Evolutionary conservation across 1,284 basidiomycete species (phyloP), one percentile per base, ranked within the genome.

Genomic region (Papiliotrema flavescens): DNA sequence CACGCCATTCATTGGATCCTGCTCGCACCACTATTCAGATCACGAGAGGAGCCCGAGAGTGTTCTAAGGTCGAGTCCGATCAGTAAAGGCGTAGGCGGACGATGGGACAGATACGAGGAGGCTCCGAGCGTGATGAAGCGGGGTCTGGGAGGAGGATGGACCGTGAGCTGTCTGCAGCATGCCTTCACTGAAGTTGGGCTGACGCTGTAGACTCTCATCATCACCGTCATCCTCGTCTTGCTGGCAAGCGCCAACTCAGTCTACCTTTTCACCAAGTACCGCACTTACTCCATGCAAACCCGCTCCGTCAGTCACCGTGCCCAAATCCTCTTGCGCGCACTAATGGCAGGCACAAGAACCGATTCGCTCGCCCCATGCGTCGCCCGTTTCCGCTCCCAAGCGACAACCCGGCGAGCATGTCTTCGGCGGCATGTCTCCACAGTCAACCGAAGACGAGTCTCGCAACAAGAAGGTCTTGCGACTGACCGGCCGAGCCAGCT

Each of bases 271-370:
- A 71, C 73, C 0, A 54, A 66, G 2, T 70, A 67, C 56, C 57
- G 71, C 41, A 69, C 57, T 0, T 75, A 75, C 53, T 71, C 73
- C 54, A 70, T 75, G 67, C 67, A 69, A 49, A 58, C 72, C 22
- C 65, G 73, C n/a, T 64, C 65, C 13, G 71, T 74, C 36, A 52
- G 69, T 54, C 22, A 32, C 28, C 5, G 28, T 5, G 6, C 28
- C 6, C 28, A 32, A 32, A 5, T 5, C 13, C 22, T 37, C 48
- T 46, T 26, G n/a, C 51, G 26, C 34, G 24, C 36, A 39, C 42
- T 41, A 4, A 47, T 19, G 28, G 51, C 45, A 69, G 66, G 65
- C 66, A 0, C 45, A 63, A 42, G 67, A 72, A 19, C 60, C 63
- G 0, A 36, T 71, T 19, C 51, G 49, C 3, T 71, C 69, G 4